A percentile compares a stretch with the other conserved stretches of the same genome.
These are phyloP conservation scores for Brassica rapa DNA, from an alignment of 345 rosid species.

Conservation along the genomic window DNA sequence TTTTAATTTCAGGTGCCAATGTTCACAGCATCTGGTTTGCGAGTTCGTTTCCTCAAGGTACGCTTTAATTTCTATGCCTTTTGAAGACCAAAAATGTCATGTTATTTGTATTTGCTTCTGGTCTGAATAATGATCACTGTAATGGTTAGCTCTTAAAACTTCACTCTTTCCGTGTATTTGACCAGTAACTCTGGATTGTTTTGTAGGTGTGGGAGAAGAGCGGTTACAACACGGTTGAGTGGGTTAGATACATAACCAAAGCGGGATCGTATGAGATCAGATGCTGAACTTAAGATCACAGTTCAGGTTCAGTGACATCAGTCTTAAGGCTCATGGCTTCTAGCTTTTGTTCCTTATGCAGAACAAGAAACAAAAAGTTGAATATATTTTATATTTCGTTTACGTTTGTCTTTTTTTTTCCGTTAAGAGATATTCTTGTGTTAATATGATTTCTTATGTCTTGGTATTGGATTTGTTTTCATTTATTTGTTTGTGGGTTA, in stretches of 20 bases:
- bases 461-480: slow-evolving; percentile 6
- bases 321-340: slow-evolving; percentile 17
- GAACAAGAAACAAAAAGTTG: slow-evolving; percentile 10
- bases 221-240: slow-evolving; percentile 96
- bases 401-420: slow-evolving; percentile 21
- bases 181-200: slow-evolving; percentile 3
- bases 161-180: background rate
- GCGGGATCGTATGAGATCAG: slow-evolving; percentile 98
- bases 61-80: background rate
- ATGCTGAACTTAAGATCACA: slow-evolving; percentile 50
- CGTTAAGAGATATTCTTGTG: slow-evolving; percentile 24
- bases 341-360: slow-evolving; percentile 22
- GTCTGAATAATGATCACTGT: background rate
- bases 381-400: slow-evolving; percentile 6
- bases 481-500: slow-evolving; percentile 6
- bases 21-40: slow-evolving; percentile 98
- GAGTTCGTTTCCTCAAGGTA: slow-evolving; percentile 97
- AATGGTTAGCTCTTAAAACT: slow-evolving; percentile 9
- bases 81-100: background rate
- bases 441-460: slow-evolving; percentile 33
- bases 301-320: slow-evolving; percentile 23
- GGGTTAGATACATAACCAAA: slow-evolving; percentile 97
- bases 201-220: slow-evolving; percentile 99
- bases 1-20: slow-evolving; percentile 77
- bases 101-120: background rate